Base-by-base conservation (phyloP, 2,329 filamentous ascomycete genomes). In the Colletotrichum viniferum region DNA sequence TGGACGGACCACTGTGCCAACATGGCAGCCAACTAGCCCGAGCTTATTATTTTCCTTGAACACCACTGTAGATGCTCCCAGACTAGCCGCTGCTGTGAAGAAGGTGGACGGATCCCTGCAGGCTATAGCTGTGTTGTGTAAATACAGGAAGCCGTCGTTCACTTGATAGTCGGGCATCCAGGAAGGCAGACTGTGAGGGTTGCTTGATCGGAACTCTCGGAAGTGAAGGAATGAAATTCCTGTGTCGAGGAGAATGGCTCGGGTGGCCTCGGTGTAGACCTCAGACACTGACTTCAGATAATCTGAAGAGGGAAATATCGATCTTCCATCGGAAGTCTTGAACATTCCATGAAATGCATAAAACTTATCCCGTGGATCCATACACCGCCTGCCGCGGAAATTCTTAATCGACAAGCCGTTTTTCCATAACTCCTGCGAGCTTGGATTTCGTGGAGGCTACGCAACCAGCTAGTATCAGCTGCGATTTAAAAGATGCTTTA, bases 111-210 rank as follows among this genome's bases (percentile, higher is more conserved):
- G 38, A 43, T 43, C 4, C 38, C 1, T 43, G 1, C 3, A 0
- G 36, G 3, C 2, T 3, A 6, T 43, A 10, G 0, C 0, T 43
- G 38, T 0, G 38, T 43, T 43, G 18, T n/a, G 0, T 0, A n/a
- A n/a, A 3, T 10, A 0, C 38, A 43, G 38, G 0, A 43, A 10
- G 0, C 38, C 38, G 0, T 43, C 18, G 0, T 43, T 3, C 0
- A n/a, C 18, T 43, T 43, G 38, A 1, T n/a, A 43, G 38, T 43
- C 0, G 18, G 38, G 38, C 9, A 43, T 18, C 38, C 38, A 43
- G 18, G 38, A 43, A 0, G 38, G 38, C 16, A 43, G 38, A 0
- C 5, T 5, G 38, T n/a, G 0, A n/a, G 38, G 38, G 38, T 43
- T 43, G 38, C 1, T 43, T 43, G 38, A 43, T 0, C 38, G 38